phyloP scores from a whole-genome alignment of 345 rosid genomes.

The Clarkia xantiana region DNA sequence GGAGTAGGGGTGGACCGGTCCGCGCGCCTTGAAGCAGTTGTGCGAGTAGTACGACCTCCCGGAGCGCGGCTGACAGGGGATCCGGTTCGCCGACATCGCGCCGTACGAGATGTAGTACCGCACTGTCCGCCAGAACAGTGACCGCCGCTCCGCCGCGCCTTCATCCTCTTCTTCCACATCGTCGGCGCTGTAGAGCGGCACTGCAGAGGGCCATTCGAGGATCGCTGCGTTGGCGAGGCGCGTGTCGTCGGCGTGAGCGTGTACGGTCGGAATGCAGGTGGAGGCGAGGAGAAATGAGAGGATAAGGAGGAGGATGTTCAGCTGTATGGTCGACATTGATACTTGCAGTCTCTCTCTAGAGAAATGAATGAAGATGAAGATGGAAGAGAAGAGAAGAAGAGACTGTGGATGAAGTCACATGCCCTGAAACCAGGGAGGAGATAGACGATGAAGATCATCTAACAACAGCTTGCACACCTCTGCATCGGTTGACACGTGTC shows the following conservation, averaged over 20 bases:
- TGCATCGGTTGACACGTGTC: constrained; percentile 1
- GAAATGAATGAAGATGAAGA: too few relatives aligned
- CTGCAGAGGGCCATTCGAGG: constrained; percentile 43
- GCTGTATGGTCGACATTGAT: constrained; percentile 1
- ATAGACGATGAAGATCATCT: background rate
- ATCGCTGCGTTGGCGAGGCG: constrained; percentile 9
- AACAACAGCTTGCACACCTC: background rate
- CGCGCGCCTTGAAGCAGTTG: constrained; percentile 51
- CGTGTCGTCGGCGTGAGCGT: background rate
- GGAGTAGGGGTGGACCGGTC: constrained; percentile 59
- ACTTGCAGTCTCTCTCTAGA: too few relatives aligned
- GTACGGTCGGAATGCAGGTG: background rate
- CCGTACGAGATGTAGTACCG: constrained; percentile 81
- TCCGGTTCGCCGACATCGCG: constrained; percentile 63
- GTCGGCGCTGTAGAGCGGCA: constrained; percentile 10
- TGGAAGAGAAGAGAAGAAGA: too few relatives aligned
- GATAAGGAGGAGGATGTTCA: constrained; percentile 7
- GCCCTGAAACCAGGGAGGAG: background rate
- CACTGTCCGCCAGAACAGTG: constrained; percentile 48
- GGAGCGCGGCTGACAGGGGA: constrained; percentile 87
- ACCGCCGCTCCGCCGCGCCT: constrained; percentile 32
- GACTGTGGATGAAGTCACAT: background rate
- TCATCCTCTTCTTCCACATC: constrained; percentile 15
- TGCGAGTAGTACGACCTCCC: constrained; percentile 90
- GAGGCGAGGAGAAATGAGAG: constrained; percentile 1